Evolutionary conservation across 148 eudicot species (phyloP), one percentile per base, ranked within the genome.

Genomic region (Limonium bicolor): DNA sequence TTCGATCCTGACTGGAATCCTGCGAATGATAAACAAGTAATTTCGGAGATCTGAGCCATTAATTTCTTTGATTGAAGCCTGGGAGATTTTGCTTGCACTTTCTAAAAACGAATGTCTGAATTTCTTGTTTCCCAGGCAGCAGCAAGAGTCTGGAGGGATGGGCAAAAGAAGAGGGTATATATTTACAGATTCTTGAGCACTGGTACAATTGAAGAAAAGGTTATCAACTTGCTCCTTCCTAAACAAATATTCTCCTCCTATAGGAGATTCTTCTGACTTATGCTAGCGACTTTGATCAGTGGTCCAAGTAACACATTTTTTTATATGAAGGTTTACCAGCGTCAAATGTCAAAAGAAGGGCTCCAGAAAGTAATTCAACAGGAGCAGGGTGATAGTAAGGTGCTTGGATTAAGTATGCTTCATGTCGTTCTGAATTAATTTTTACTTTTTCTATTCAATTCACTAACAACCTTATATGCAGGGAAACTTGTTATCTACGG

Each of bases 1-100:
- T 92, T 92, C 60, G 99, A 92, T 73, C 99, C 99, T 56, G 99
- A 92, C 62, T 92, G 99, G 99, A 92, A 92, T 69, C 99, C 99
- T 63, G 99, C 99, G 56, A 92, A 92, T 71, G 99, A 92, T 68
- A 92, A 92, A 78, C 99, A 92, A 72, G 99, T 92, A 80, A 68
- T 46, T 34, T 30, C 30, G 17, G 13, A 40, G 16, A 28, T 19
- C 15, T 22, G 22, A 5, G 23, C 36, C 31, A 6, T 58, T 8
- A 36, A 14, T 25, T 36, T 27, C 13, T 35, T 20, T 13, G 20
- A 13, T 24, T 13, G 4, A 33, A 20, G 53, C 28, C 29, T 14
- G 2, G 41, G 23, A 6, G 21, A 38, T 2, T 12, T 24, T 2
- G 26, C 11, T 39, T 3, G 18, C 29, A 17, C 29, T 39, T 14